phyloP scores from a whole-genome alignment of 169 alveolate species.

The Cryptosporidium muris region DNA sequence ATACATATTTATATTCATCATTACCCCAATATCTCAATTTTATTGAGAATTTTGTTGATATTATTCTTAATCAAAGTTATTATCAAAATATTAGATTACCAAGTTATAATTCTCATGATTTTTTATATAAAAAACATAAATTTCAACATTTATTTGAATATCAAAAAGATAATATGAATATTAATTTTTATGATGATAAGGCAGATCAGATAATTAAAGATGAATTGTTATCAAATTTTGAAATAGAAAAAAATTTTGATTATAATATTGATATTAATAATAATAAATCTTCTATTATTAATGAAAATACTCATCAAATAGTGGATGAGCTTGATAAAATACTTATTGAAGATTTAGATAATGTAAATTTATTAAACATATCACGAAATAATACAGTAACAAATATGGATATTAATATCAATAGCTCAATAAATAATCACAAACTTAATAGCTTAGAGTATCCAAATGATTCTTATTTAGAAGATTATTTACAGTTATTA shows the following conservation, averaged over 20 bases:
- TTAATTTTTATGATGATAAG: too few relatives aligned
- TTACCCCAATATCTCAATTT: background rate
- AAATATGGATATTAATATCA: background rate
- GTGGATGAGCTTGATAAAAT: background rate
- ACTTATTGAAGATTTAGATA: background rate
- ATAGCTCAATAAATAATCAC: background rate
- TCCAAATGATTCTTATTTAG: background rate
- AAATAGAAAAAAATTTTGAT: background rate
- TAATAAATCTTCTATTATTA: background rate
- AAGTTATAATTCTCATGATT: background rate
- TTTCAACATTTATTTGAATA: too few relatives aligned
- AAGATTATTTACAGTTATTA: background rate
- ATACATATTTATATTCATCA: conserved; percentile 20
- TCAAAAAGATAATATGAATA: too few relatives aligned
- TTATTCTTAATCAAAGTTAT: background rate
- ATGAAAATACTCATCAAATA: background rate
- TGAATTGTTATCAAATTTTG: too few relatives aligned
- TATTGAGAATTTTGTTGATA: conserved; percentile 6
- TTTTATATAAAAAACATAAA: background rate
- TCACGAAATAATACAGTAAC: background rate
- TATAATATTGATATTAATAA: background rate
- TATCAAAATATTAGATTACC: conserved; percentile 13
- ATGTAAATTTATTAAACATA: background rate
- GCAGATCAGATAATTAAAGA: too few relatives aligned
- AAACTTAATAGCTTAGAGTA: background rate